These are phyloP conservation scores for Colletotrichum cuscutae DNA, from an alignment of 2,329 filamentous ascomycete genomes.

Conservation along the genomic window DNA sequence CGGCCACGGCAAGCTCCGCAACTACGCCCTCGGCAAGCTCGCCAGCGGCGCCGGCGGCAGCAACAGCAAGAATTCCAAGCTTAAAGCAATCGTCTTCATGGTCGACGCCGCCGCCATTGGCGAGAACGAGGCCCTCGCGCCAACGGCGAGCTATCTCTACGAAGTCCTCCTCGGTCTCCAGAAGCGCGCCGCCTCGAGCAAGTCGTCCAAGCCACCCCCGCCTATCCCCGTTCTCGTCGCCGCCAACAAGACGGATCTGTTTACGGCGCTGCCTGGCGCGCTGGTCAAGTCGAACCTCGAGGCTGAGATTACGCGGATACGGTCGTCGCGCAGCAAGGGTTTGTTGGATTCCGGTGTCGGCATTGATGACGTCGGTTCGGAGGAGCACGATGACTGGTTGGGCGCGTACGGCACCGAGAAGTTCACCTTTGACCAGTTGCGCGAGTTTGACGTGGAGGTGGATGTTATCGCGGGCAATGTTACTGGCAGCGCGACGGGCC, in stretches of 20 bases:
- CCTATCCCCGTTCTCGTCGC: conserved; percentile 81
- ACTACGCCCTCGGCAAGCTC: conserved; percentile 68
- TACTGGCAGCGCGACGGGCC: conserved; percentile 71
- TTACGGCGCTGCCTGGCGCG: conserved; percentile 85
- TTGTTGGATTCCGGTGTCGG: conserved; percentile 84
- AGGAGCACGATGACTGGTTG: conserved; percentile 85
- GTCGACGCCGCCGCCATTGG: conserved; percentile 83
- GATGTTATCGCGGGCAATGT: conserved; percentile 82
- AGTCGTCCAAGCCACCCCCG: conserved; percentile 49
- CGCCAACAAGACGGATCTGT: conserved; percentile 95
- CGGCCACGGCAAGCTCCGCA: conserved; percentile 92
- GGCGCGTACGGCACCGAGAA: conserved; percentile 81
- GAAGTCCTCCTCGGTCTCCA: conserved; percentile 88
- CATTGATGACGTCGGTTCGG: conserved; percentile 66
- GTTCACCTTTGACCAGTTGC: conserved; percentile 85
- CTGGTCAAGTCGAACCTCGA: conserved; percentile 82
- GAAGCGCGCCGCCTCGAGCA: conserved; percentile 70
- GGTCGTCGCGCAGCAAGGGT: conserved; percentile 81
- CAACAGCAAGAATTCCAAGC: conserved; percentile 48
- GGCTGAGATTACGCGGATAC: conserved; percentile 81
- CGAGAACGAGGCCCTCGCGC: conserved; percentile 69
- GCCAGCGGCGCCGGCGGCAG: conserved; percentile 39
- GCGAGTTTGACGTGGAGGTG: conserved; percentile 83
- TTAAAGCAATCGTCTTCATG: conserved; percentile 84
- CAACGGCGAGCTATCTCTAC: conserved; percentile 87